Base-by-base conservation (phyloP, 306 rosid genomes). In the Quercus suber region DNA sequence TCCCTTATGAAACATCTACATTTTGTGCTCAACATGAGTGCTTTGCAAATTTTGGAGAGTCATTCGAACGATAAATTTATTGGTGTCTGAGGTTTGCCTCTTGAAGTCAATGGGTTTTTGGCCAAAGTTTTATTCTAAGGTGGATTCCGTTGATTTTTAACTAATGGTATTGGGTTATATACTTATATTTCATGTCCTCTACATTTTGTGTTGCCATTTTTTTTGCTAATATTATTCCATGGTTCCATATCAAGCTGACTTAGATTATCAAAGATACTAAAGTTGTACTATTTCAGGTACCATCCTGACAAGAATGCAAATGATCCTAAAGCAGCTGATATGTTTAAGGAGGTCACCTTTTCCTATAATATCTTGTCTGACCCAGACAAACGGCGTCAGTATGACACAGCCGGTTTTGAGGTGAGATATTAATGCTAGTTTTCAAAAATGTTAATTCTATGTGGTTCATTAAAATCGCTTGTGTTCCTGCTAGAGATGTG, bases 291-390 rank as follows among this genome's bases (percentile, higher is more conserved):
- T 82, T 85, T 83, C 97, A 96, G 99, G 89, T 95, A 90, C 77
- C 99, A 95, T 83, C 99, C 99, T 20, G 99, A 95, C 87, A 95
- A 95, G 90, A 95, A 96, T 89, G 93, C 97, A 43, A 96, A 96
- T 76, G 98, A 96, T 84, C 98, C 99, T 86, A 76, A 93, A 86
- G 98, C 99, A 73, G 96, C 99, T 72, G 98, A 96, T 82, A 86
- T 86, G 90, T 96, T 96, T 83, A 93, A 90, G 87, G 99, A 96
- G 89, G 98, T 84, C 68, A 96, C 99, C 13, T 91, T 96, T 86
- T 96, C 99, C 18, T 91, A 96, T 57, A 91, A 87, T 76, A 89
- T 93, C 69, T 82, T 96, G 87, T 89, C 94, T 56, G 94, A 96
- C 86, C 93, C 99, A 3, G 99, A 93, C 43, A 96, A 91, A 80